A percentile compares a stretch with the other conserved stretches of the same genome.
Conservation (phyloP, 805 yeast species). For the Metschnikowia baotianmanensis region DNA sequence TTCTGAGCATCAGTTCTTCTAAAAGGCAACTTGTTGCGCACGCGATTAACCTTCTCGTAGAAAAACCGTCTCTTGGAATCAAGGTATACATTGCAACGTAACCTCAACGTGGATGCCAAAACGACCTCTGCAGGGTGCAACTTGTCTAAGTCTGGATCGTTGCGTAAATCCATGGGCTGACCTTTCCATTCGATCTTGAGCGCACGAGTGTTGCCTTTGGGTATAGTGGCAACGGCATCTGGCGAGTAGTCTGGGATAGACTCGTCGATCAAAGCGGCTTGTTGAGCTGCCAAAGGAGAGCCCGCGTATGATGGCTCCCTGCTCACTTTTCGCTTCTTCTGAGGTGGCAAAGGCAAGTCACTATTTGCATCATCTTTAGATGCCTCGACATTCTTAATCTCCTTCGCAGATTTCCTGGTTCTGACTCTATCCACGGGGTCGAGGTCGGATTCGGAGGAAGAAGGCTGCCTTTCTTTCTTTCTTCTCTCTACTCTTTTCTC, state of each 20-base stretch:
- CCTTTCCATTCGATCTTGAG: slow-evolving; percentile 97
- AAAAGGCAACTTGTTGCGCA: slow-evolving; percentile 70
- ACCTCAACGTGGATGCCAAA: slow-evolving; percentile 82
- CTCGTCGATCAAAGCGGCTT: slow-evolving; percentile 60
- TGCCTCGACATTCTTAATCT: slow-evolving; percentile 16
- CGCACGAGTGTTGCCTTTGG: slow-evolving; percentile 61
- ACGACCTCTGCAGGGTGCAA: slow-evolving; percentile 90
- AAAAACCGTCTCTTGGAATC: slow-evolving; percentile 71
- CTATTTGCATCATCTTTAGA: slow-evolving; percentile 17
- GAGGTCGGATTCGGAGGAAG: slow-evolving; percentile 33
- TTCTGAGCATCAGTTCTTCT: slow-evolving; percentile 97
- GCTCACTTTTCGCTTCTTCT: slow-evolving; percentile 42
- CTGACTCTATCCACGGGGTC: slow-evolving; percentile 49
- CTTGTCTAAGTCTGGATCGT: slow-evolving; percentile 68
- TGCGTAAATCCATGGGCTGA: slow-evolving; percentile 85
- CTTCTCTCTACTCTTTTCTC: slow-evolving; percentile 20
- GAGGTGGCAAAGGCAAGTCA: slow-evolving; percentile 27
- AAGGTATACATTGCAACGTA: slow-evolving; percentile 82
- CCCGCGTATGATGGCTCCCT: slow-evolving; percentile 28
- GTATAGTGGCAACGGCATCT: slow-evolving; percentile 52
- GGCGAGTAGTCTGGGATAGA: slow-evolving; percentile 85
- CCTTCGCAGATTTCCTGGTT: slow-evolving; percentile 56
- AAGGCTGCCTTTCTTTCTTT: slow-evolving; percentile 15
- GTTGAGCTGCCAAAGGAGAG: slow-evolving; percentile 40
- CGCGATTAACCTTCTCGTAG: slow-evolving; percentile 80